Conservation (phyloP, 257 asterid species). For the Parsonsia alboflavescens region DNA sequence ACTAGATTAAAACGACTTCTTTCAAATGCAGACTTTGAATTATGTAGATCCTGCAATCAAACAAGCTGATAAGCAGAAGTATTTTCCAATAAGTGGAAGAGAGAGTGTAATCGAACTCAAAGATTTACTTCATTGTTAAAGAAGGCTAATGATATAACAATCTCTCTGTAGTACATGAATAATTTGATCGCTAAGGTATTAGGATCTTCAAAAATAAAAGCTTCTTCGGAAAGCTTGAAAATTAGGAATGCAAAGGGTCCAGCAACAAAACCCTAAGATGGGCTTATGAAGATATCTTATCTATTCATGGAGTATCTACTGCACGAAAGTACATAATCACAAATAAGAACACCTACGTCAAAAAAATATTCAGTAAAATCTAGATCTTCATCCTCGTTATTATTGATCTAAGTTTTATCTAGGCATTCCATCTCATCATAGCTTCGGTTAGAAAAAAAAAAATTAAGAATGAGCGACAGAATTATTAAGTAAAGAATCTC, state of each 20-base stretch:
- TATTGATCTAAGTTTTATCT: not conserved
- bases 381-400: not conserved
- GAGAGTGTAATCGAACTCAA: not conserved
- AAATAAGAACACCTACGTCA: not conserved
- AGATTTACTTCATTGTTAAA: not conserved
- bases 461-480: not conserved
- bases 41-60: slow-evolving; percentile 77
- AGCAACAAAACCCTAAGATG: not conserved
- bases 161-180: not conserved
- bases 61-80: slow-evolving; percentile 22
- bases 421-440: not conserved
- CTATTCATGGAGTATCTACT: not conserved
- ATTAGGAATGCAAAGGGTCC: not conserved
- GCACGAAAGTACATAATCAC: not conserved
- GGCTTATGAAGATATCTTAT: not conserved
- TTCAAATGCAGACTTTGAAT: slow-evolving; percentile 93
- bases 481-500: not conserved
- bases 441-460: not conserved
- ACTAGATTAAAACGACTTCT: slow-evolving; percentile 94
- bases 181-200: not conserved
- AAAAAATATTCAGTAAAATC: not conserved
- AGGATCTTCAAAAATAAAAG: not conserved
- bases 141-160: not conserved
- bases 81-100: not conserved
- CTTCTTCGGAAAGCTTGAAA: not conserved